Percentiles rank a stretch among this genome's conserved stretches.
These are phyloP conservation scores for Phytophthora boehmeriae DNA, from an alignment of 352 stramenopile genomes.

Conservation along the genomic window DNA sequence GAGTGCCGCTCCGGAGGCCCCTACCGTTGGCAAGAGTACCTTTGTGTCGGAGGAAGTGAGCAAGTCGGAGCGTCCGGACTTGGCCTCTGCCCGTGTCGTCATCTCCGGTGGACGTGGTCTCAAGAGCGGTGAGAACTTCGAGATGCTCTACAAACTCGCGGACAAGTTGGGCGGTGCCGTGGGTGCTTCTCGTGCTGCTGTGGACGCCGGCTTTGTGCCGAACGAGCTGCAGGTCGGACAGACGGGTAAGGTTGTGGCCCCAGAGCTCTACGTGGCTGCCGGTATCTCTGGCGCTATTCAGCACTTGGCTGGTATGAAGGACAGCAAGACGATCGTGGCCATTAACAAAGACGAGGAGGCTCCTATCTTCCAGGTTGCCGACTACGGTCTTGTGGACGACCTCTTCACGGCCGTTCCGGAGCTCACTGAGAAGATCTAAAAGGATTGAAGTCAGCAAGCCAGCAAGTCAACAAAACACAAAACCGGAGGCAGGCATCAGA, in stretches of 20 bases:
- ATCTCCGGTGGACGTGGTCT: constrained; percentile 96
- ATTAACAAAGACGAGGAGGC: constrained; percentile 99
- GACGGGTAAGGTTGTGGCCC: constrained; percentile 98
- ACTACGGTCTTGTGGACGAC: constrained; percentile 99
- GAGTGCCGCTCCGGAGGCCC: constrained; percentile 59
- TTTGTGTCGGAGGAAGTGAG: constrained; percentile 95
- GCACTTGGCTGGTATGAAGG: constrained; percentile 99
- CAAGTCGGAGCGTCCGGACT: constrained; percentile 96
- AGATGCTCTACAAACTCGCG: constrained; percentile 96
- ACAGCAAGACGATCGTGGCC: constrained; percentile 99
- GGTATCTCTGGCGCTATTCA: constrained; percentile 99
- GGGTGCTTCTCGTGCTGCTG: constrained; percentile 96
- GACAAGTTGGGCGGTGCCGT: constrained; percentile 98
- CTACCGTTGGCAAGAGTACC: constrained; percentile 70
- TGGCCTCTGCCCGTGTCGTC: constrained; percentile 94
- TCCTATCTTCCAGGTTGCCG: constrained; percentile 98
- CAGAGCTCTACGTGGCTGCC: constrained; percentile 96
- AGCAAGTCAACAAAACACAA: constrained; percentile 3
- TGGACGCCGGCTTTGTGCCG: constrained; percentile 98
- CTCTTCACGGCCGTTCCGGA: constrained; percentile 98
- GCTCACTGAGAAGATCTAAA: constrained; percentile 97
- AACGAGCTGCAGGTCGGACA: constrained; percentile 99
- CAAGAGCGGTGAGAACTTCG: constrained; percentile 98
- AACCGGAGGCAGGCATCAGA: constrained; percentile 21
- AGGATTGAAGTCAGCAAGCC: not conserved